Evolutionary conservation across 23 red algal genomes (phyloP), one percentile per base, ranked within the genome.

Genomic region (Agarophyton chilense): DNA sequence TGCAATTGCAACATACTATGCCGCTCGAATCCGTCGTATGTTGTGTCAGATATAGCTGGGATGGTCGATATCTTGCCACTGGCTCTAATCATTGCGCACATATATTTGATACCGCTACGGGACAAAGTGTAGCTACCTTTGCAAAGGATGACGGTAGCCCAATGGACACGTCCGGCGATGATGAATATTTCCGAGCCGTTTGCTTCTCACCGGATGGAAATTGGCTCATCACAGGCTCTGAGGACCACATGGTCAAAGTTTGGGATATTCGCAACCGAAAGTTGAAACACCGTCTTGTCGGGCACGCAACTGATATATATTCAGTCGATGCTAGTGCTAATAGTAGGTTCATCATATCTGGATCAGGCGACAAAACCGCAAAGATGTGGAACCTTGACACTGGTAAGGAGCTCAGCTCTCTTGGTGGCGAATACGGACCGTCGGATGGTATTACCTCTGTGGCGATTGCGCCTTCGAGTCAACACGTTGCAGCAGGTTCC

Each of bases 361-460:
- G 95, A 77, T 94, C 90, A 14, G 95, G 95, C 22, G 95, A 98
- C 52, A 94, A 94, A 71, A 90, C 34, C n/a, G 90, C 92, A 7
- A 98, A 94, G 47, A 32, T 98, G 49, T 98, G 95, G 95, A 81
- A 77, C 45, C 60, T 98, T 53, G 84, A 98, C 44, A 78, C 91
- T 18, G 95, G 95, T 2, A 88, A 94, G 39, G 25, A 81, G 63
- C 45, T 94, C 55, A 72, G n/a, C 24, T 94, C 95, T 1, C 77
- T 98, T 33, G 92, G 88, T 16, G 89, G 73, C 46, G 75, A 83
- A 14, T 92, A 82, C 81, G 89, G 83, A 21, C 82, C 90, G 17
- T 77, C 91, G 38, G 95, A 98, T 64, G 95, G 95, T 46, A 94
- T 98, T 55, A 98, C 95, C 10, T 98, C 95, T 12, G 95, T 98